Base-by-base conservation (phyloP, 306 rosid species). In the Fragaria iinumae region DNA sequence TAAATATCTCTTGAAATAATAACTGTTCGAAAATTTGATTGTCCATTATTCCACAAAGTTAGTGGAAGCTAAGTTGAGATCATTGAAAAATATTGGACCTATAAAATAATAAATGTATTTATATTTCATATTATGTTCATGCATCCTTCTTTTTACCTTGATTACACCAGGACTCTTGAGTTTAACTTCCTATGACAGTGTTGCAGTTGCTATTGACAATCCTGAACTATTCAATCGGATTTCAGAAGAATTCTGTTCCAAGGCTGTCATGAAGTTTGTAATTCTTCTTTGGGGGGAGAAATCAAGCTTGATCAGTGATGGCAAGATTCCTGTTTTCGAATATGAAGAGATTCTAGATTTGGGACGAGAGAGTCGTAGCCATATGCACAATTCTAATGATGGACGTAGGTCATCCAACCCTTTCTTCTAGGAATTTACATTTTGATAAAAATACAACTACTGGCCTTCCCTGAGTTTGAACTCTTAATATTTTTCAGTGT, bases 251-350 rank as follows among this genome's bases (percentile, higher is more conserved):
- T 88, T 94, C 70, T 80, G 50, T 82, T 87, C 75, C 49, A 89
- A 92, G 83, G 84, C 89, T 75, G 71, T 88, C 41, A 76, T 87
- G 83, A 90, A 88, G 77, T 94, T 86, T 79, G 56, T 94, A 56
- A 81, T 94, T 86, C 93, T 92, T 64, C 95, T 94, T 57, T 94
- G 98, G 98, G 98, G 98, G 68, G 89, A 94, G 77, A 94, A 92
- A 78, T 88, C 95, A 67, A 29, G 82, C 74, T 77, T 92, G 79
- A 80, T 80, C 64, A 69, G 60, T 64, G 83, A 87, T 44, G 84
- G 84, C 76, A 89, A 80, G 50, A 82, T 79, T 12, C 85, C 97
- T 23, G 76, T 90, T 72, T 92, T 80, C 75, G 81, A 72, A 76
- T 92, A 86, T 87, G 72, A 52, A 55, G 93, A 94, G 78, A 83